Percentiles rank a stretch among this genome's conserved stretches.
These are phyloP conservation scores for Orbilia oligospora DNA, from an alignment of 2,329 filamentous ascomycete genomes.

Conservation along the genomic window DNA sequence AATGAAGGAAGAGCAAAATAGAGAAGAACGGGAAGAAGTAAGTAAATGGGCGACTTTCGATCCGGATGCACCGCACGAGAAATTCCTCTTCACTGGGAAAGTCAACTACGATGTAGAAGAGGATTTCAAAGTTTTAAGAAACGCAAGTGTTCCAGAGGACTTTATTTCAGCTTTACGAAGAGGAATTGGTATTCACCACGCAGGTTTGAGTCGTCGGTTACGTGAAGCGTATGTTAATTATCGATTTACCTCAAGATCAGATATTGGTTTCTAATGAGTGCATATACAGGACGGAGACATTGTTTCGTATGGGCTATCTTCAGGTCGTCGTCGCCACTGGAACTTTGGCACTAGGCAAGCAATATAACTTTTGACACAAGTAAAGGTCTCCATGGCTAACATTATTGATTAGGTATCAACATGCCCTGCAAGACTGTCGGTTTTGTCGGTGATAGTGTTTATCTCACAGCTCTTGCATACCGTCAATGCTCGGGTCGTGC, in stretches of 20 bases:
- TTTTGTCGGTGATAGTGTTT: slow-evolving; percentile 81
- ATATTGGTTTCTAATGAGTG: slow-evolving; percentile 51
- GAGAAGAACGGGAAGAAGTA: slow-evolving; percentile 67
- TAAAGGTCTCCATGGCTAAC: slow-evolving; percentile 67
- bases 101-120: slow-evolving; percentile 73
- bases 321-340: slow-evolving; percentile 81
- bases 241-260: not conserved
- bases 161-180: slow-evolving; percentile 76
- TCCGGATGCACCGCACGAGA: slow-evolving; percentile 74
- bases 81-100: slow-evolving; percentile 77
- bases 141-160: slow-evolving; percentile 70
- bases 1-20: slow-evolving; percentile 71
- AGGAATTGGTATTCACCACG: slow-evolving; percentile 83
- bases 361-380: not conserved
- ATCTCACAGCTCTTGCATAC: slow-evolving; percentile 81
- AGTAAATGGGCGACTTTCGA: slow-evolving; percentile 77
- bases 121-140: slow-evolving; percentile 71
- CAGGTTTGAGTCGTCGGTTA: slow-evolving; percentile 79
- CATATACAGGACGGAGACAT: slow-evolving; percentile 74
- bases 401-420: slow-evolving; percentile 81
- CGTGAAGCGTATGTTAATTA: slow-evolving; percentile 72
- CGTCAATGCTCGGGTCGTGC: slow-evolving; percentile 83
- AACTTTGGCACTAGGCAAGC: slow-evolving; percentile 41
- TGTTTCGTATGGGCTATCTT: slow-evolving; percentile 81
- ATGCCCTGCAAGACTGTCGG: slow-evolving; percentile 88